These are phyloP conservation scores for Russula sp. DNA, from an alignment of 768 basidiomycete genomes.

Conservation along the genomic window DNA sequence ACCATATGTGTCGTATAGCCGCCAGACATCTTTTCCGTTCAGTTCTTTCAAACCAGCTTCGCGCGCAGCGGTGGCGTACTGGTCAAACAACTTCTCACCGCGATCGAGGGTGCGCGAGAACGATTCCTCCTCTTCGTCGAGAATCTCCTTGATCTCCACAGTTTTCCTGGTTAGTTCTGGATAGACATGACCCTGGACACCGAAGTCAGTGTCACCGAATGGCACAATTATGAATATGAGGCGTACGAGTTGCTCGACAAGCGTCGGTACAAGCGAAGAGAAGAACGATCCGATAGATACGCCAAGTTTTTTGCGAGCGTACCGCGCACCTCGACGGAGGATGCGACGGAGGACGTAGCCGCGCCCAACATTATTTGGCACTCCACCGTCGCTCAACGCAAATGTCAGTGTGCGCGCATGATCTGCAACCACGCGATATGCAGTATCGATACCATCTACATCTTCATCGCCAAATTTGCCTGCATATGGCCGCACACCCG, in stretches of 20 bases:
- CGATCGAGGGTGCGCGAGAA: conserved; percentile 97
- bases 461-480: conserved; percentile 97
- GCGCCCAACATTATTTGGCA: conserved; percentile 92
- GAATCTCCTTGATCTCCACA: conserved; percentile 85
- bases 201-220: conserved; percentile 4
- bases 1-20: conserved; percentile 95
- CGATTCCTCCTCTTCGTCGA: conserved; percentile 96
- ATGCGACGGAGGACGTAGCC: conserved; percentile 97
- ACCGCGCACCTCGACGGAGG: conserved; percentile 88
- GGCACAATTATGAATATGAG: not conserved
- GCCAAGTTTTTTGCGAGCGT: conserved; percentile 90
- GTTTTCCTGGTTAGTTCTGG: conserved; percentile 85
- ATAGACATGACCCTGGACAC: conserved; percentile 69
- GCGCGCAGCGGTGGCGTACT: conserved; percentile 67
- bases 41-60: conserved; percentile 60
- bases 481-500: conserved; percentile 78
- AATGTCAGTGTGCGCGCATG: conserved; percentile 94
- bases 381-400: conserved; percentile 92
- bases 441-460: conserved; percentile 90
- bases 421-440: conserved; percentile 95
- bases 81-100: conserved; percentile 92
- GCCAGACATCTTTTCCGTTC: conserved; percentile 92
- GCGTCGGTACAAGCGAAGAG: conserved; percentile 82
- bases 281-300: conserved; percentile 94
- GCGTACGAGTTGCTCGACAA: conserved; percentile 83